Conservation (phyloP, 108 stramenopile species). For the Aurantiochytrium sp. region DNA sequence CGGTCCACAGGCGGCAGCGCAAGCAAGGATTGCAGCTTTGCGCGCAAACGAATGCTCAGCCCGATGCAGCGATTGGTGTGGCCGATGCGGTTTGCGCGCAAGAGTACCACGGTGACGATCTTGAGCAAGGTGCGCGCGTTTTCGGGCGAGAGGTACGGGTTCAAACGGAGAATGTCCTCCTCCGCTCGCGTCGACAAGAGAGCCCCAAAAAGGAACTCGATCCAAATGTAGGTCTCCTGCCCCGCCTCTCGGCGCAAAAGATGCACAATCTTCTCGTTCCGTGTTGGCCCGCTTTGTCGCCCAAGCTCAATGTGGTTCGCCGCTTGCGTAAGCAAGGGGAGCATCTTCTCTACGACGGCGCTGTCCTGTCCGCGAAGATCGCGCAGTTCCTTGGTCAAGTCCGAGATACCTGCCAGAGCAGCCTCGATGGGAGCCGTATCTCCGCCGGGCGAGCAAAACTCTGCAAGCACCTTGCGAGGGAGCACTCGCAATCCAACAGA, state of each 20-base stretch:
- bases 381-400: background rate
- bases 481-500: background rate
- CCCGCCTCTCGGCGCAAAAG: conserved; percentile 20
- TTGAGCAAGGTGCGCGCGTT: background rate
- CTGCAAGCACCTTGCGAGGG: background rate
- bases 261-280: background rate
- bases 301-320: conserved; percentile 9
- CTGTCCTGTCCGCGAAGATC: background rate
- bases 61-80: conserved; percentile 34
- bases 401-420: background rate
- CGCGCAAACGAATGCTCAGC: background rate
- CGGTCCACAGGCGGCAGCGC: background rate
- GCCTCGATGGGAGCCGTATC: background rate
- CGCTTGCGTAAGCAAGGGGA: conserved; percentile 19
- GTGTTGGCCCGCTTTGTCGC: background rate
- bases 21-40: background rate
- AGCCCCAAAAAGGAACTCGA: conserved; percentile 23
- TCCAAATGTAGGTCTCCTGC: conserved; percentile 16
- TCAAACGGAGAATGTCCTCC: conserved; percentile 12
- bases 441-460: background rate
- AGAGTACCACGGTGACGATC: background rate
- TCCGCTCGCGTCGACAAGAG: conserved; percentile 27
- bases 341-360: background rate
- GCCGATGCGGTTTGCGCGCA: conserved; percentile 28
- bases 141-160: conserved; percentile 24